These are phyloP conservation scores for Metarhizium guizhouense DNA, from an alignment of 2,329 filamentous ascomycete genomes.

Conservation along the genomic window DNA sequence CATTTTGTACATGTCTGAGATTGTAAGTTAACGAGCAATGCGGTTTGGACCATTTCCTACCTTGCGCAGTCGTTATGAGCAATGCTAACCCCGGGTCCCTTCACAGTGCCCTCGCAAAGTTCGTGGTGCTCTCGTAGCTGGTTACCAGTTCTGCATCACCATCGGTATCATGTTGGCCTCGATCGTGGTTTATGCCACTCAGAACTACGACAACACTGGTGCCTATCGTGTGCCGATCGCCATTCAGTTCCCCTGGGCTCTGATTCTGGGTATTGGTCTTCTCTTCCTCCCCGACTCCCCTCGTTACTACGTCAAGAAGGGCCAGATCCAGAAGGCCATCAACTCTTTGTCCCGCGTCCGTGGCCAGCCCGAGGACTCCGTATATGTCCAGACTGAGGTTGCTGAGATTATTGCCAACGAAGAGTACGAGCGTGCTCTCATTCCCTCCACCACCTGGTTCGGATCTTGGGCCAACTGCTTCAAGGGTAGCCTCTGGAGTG, in stretches of 20 bases:
- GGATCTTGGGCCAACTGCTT: slow-evolving; percentile 62
- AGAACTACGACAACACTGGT: slow-evolving; percentile 51
- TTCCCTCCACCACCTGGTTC: slow-evolving; percentile 57
- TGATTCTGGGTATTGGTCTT: slow-evolving; percentile 65
- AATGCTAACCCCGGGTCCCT: slow-evolving; percentile 1
- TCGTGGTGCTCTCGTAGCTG: slow-evolving; percentile 67
- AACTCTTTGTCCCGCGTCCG: slow-evolving; percentile 57
- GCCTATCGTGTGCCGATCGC: slow-evolving; percentile 75
- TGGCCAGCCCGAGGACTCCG: slow-evolving; percentile 62
- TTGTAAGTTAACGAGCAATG: slow-evolving; percentile 33
- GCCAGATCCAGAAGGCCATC: slow-evolving; percentile 56
- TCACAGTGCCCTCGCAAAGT: slow-evolving; percentile 55
- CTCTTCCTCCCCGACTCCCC: slow-evolving; percentile 76
- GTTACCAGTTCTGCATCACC: slow-evolving; percentile 78
- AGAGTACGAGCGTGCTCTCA: slow-evolving; percentile 68
- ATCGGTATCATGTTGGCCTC: slow-evolving; percentile 69
- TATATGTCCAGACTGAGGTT: slow-evolving; percentile 71
- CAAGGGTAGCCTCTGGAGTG: slow-evolving; percentile 50
- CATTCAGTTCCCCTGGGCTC: slow-evolving; percentile 72
- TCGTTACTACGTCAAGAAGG: slow-evolving; percentile 76
- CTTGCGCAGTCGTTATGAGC: no score
- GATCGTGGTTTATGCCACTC: slow-evolving; percentile 63
- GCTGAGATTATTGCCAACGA: slow-evolving; percentile 86
- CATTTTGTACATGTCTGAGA: slow-evolving; percentile 83
- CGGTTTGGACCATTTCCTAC: background rate